These are phyloP conservation scores for Candida nemodendra DNA, from an alignment of 805 yeast species.

Conservation along the genomic window DNA sequence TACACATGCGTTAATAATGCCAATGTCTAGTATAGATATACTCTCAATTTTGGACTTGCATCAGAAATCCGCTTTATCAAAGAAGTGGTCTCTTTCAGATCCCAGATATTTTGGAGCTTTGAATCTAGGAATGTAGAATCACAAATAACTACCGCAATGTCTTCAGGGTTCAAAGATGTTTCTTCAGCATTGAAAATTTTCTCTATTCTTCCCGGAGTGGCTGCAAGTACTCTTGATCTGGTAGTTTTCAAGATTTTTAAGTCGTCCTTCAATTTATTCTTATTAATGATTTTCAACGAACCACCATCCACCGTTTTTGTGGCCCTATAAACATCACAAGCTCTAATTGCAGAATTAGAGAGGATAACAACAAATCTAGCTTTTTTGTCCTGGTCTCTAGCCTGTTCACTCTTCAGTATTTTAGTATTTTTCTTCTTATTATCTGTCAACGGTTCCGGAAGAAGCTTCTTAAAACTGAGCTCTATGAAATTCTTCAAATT, in stretches of 20 bases:
- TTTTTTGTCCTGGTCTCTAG: slow-evolving; percentile 17
- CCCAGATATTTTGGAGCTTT: slow-evolving; percentile 62
- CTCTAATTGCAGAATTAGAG: slow-evolving; percentile 79
- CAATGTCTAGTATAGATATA: slow-evolving; percentile 58
- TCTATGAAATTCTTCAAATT: slow-evolving; percentile 56
- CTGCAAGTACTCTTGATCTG: slow-evolving; percentile 50
- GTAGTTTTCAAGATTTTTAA: slow-evolving; percentile 43
- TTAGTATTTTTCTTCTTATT: slow-evolving; percentile 30
- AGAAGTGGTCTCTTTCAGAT: slow-evolving; percentile 45
- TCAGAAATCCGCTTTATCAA: slow-evolving; percentile 39
- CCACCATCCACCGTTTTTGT: slow-evolving; percentile 44
- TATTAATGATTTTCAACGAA: slow-evolving; percentile 69
- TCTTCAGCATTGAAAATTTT: slow-evolving; percentile 47
- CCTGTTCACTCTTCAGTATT: slow-evolving; percentile 27
- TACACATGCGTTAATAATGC: too few relatives aligned
- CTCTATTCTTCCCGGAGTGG: slow-evolving; percentile 61
- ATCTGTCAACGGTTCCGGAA: slow-evolving; percentile 35
- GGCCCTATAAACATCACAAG: slow-evolving; percentile 79
- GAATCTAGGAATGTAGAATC: slow-evolving; percentile 62
- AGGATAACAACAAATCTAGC: slow-evolving; percentile 51
- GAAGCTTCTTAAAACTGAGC: slow-evolving; percentile 45
- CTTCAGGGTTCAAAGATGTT: slow-evolving; percentile 37
- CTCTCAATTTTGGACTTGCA: slow-evolving; percentile 40
- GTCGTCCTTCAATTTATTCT: slow-evolving; percentile 70
- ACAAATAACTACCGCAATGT: slow-evolving; percentile 53